Conservation (phyloP, 2,329 filamentous ascomycete genomes). For the Xylariomycetidae sp. region DNA sequence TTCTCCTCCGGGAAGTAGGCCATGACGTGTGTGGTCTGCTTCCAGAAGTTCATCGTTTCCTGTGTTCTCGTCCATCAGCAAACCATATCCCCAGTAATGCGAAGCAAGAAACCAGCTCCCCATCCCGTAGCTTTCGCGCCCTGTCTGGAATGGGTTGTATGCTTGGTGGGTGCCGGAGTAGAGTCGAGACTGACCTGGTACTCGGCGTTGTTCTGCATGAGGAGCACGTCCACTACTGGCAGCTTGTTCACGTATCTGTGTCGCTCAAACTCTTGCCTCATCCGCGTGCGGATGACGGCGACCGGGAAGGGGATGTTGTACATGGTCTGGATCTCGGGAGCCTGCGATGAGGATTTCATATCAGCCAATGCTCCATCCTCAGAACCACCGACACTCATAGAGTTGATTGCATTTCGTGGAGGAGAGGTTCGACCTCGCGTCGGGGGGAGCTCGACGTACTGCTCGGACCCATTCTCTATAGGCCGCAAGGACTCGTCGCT, state of each 20-base stretch:
- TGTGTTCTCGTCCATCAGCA: no score
- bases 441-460: slow-evolving; percentile 55
- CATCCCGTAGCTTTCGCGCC: no score
- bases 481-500: slow-evolving; percentile 76
- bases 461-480: slow-evolving; percentile 96
- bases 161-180: no score
- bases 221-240: slow-evolving; percentile 78
- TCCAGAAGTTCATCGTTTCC: slow-evolving; percentile 99
- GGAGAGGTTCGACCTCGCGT: no score
- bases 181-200: slow-evolving; percentile 81
- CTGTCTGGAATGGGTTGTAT: no score
- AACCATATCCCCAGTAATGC: no score
- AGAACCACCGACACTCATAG: no score
- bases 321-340: slow-evolving; percentile 95
- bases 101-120: no score
- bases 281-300: slow-evolving; percentile 82
- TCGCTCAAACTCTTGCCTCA: slow-evolving; percentile 94
- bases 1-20: slow-evolving; percentile 90
- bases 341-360: no score
- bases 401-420: no score
- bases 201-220: slow-evolving; percentile 88
- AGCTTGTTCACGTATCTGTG: slow-evolving; percentile 91
- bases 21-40: slow-evolving; percentile 92
- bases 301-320: slow-evolving; percentile 90
- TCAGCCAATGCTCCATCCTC: no score